Evolutionary conservation across 768 basidiomycete genomes (phyloP), one percentile per base, ranked within the genome.

Genomic region (Russula griseocarnosa): DNA sequence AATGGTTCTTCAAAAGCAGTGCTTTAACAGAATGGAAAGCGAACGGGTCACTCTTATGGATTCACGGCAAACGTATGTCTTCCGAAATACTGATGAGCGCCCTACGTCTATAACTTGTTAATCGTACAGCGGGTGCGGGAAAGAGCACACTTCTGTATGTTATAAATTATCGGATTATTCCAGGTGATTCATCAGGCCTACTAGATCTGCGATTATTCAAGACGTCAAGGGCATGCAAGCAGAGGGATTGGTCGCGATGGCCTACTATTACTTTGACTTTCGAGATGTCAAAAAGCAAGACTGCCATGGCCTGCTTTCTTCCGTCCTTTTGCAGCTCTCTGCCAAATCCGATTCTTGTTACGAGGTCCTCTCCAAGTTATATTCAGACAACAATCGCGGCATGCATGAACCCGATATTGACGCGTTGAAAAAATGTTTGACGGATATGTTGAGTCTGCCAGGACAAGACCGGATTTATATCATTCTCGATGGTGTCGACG

Each of bases 241-340:
- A 20, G 46, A 24, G 0, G 60, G 60, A 26, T n/a, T 61, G 24
- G 60, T 52, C 1, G 24, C 42, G 10, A 44, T 61, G 42, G 61
- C 34, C 3, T 62, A 62, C 20, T 56, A 55, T 44, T 61, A 61
- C 11, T 61, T 51, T 22, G 60, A 61, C 24, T 61, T 61, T 24
- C 26, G 60, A 5, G 60, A 61, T 16, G 18, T 3, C 30, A 16
- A 36, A 5, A 61, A 61, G 18, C 60, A 61, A 30, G 20, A 61
- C 14, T 42, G n/a, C 20, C 32, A 44, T 18, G 60, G 60, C n/a
- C 16, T 61, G 0, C 28, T 61, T 11, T 32, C 50, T 4, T 61
- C 60, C 42, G 52, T 61, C 52, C 16, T 53, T 18, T 28, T 11
- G 5, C 60, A 61, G 10, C 52, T 61, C 3, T 53, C 47, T 22